Evolutionary conservation across 2,329 filamentous ascomycete genomes (phyloP).

Genomic region (Parafenestella ontariensis): DNA sequence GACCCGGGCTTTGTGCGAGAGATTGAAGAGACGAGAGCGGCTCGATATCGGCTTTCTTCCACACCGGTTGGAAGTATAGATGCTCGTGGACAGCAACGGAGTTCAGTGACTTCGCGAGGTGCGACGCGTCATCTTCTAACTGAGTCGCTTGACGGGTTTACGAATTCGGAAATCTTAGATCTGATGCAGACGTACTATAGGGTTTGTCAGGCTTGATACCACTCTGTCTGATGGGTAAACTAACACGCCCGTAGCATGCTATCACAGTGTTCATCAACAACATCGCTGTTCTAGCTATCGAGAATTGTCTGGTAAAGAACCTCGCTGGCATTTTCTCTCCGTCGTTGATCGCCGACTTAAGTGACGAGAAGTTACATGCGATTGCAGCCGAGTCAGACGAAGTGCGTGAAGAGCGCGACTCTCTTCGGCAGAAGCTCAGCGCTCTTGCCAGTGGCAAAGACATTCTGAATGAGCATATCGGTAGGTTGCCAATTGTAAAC

Average conservation of each 20-base stretch:
- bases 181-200: conserved; percentile 38
- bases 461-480: conserved; percentile 23
- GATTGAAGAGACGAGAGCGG: conserved; percentile 17
- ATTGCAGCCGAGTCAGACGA: conserved; percentile 39
- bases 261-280: conserved; percentile 38
- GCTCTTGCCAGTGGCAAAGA: conserved; percentile 20
- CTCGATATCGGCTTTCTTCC: conserved; percentile 7
- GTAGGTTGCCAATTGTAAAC: conserved; percentile 4
- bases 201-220: conserved; percentile 5
- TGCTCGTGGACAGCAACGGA: background rate
- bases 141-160: conserved; percentile 30
- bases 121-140: conserved; percentile 19
- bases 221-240: background rate
- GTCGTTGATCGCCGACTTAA: conserved; percentile 22
- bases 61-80: background rate
- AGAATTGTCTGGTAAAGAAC: conserved; percentile 32
- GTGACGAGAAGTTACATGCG: conserved; percentile 23
- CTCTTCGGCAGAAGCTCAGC: conserved; percentile 18
- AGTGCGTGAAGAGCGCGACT: conserved; percentile 16
- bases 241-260: conserved; percentile 23
- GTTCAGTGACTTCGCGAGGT: background rate
- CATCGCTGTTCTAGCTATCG: conserved; percentile 33
- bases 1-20: conserved; percentile 29
- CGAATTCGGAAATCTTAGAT: conserved; percentile 34
- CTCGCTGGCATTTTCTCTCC: conserved; percentile 30